These are phyloP conservation scores for Gyrodon lividus DNA, from an alignment of 768 basidiomycete species.

Conservation along the genomic window DNA sequence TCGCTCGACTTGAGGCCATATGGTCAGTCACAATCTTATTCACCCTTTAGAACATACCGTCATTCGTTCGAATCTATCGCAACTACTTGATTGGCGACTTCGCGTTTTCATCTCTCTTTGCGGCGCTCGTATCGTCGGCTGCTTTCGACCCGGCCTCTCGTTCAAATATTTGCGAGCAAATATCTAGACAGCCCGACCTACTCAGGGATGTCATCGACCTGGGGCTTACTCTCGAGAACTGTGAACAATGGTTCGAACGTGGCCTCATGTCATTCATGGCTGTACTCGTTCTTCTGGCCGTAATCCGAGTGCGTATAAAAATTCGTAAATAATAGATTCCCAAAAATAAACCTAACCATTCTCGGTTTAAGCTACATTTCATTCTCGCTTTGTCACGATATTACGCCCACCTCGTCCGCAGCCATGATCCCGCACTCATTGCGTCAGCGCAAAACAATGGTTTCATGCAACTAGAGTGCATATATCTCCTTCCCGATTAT, in stretches of 20 bases:
- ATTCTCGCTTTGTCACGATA: conserved; percentile 69
- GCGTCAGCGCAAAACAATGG: too few species aligned
- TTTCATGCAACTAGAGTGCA: conserved; percentile 50
- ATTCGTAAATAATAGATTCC: not conserved
- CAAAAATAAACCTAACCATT: not conserved
- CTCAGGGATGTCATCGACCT: conserved; percentile 68
- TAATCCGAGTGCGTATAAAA: conserved; percentile 57
- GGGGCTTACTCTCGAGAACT: conserved; percentile 76
- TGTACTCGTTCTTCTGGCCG: conserved; percentile 57
- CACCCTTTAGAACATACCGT: conserved; percentile 51
- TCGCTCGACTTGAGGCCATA: conserved; percentile 4
- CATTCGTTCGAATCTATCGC: conserved; percentile 75
- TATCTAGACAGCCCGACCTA: conserved; percentile 73
- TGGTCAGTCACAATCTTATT: not conserved
- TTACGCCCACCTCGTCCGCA: conserved; percentile 55
- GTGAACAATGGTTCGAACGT: conserved; percentile 75
- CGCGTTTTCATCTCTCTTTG: conserved; percentile 61
- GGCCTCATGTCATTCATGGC: conserved; percentile 59
- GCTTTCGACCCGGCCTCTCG: conserved; percentile 56
- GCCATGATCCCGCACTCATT: conserved; percentile 21
- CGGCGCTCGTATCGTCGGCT: conserved; percentile 54
- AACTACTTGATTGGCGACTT: conserved; percentile 82
- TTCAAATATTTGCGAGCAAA: conserved; percentile 67
- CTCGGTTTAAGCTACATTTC: conserved; percentile 60
- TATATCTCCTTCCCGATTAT: conserved; percentile 55